phyloP scores from a whole-genome alignment of 2,329 filamentous ascomycete genomes.

The Penicillium oxalicum region DNA sequence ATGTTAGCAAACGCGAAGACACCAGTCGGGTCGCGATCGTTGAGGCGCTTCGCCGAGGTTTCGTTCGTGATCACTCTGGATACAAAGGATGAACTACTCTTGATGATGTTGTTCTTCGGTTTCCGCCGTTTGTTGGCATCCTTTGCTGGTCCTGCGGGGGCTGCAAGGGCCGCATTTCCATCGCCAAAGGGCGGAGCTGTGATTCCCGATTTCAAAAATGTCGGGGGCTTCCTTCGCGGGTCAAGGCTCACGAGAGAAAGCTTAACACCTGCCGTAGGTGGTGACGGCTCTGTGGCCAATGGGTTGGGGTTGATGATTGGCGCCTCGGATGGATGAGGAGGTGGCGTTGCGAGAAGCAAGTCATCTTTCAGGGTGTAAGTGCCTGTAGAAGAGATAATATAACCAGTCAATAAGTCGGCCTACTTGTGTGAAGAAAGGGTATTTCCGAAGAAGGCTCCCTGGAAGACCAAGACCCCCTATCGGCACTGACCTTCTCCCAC shows the following conservation, averaged over 20 bases:
- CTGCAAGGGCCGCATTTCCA: constrained; percentile 66
- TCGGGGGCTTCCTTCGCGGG: constrained; percentile 46
- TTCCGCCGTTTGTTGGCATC: constrained; percentile 70
- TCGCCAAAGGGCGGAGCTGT: constrained; percentile 70
- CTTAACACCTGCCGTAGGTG: constrained; percentile 79
- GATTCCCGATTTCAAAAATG: constrained; percentile 37
- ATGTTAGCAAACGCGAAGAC: constrained; percentile 92
- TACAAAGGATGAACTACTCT: constrained; percentile 97
- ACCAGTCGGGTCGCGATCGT: constrained; percentile 71
- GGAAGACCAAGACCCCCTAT: not conserved
- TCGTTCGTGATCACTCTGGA: constrained; percentile 94
- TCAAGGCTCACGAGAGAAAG: constrained; percentile 71
- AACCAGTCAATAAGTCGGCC: constrained; percentile 14
- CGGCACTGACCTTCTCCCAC: constrained; percentile 73
- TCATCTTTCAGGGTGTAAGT: constrained; percentile 89
- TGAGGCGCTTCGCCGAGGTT: constrained; percentile 66
- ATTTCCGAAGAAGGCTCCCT: too few relatives aligned
- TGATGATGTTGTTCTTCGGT: constrained; percentile 96
- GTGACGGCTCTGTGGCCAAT: constrained; percentile 73
- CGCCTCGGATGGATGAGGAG: constrained; percentile 89
- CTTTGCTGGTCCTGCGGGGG: constrained; percentile 54
- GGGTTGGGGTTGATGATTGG: constrained; percentile 84
- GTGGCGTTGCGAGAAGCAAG: constrained; percentile 84
- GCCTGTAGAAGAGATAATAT: constrained; percentile 48
- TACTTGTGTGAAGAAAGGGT: too few relatives aligned